phyloP scores from a whole-genome alignment of 768 basidiomycete species.

The Phylloporus sp. region DNA sequence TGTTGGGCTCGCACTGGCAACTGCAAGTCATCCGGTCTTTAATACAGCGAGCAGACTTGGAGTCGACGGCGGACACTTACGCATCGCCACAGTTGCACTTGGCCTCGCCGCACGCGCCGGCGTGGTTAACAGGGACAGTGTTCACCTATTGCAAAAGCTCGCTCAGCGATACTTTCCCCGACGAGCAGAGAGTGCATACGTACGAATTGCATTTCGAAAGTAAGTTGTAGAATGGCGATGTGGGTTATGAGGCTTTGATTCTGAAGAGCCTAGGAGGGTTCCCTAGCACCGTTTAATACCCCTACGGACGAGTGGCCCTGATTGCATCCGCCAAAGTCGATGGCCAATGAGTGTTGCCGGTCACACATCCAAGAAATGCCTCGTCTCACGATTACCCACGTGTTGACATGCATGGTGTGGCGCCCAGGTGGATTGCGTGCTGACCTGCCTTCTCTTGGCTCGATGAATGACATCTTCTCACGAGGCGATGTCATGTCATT shows the following conservation, averaged over 20 bases:
- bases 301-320: background rate
- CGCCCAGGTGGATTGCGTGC: too few relatives aligned
- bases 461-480: too few relatives aligned
- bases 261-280: background rate
- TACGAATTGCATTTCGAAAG: conserved; percentile 18
- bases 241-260: background rate
- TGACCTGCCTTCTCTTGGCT: too few relatives aligned
- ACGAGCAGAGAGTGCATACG: background rate
- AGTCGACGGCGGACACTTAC: conserved; percentile 3
- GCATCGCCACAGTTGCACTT: conserved; percentile 8
- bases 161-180: background rate
- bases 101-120: conserved; percentile 1
- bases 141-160: conserved; percentile 1
- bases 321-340: too few relatives aligned
- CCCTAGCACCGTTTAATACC: conserved; percentile 10
- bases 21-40: background rate
- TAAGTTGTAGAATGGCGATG: background rate
- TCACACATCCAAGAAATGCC: too few relatives aligned
- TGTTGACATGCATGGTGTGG: too few relatives aligned
- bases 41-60: background rate
- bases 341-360: too few relatives aligned
- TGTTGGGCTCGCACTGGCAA: conserved; percentile 12
- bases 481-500: too few relatives aligned
- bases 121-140: conserved; percentile 15
- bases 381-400: too few relatives aligned